Base-by-base conservation (phyloP, 2,329 filamentous ascomycete species). In the Zymoseptoria passerinii region DNA sequence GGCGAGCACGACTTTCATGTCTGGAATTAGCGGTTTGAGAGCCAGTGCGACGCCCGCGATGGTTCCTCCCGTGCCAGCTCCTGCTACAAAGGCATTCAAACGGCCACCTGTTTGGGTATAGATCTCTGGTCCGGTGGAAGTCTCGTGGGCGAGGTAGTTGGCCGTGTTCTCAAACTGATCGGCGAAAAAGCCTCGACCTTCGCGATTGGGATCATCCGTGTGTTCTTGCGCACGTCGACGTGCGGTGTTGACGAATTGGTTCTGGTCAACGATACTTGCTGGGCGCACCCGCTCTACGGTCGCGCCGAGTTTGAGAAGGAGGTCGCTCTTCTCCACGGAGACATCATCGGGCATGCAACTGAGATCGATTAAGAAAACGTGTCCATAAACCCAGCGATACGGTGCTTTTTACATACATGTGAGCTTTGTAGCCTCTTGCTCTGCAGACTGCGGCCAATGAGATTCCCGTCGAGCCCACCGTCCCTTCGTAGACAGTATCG, bases 401-500 rank as follows among this genome's bases (percentile, higher is more conserved):
- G 27, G 28, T 54, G 27, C 13, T 49, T 16, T 16, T 55, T 65
- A 70, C 78, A 65, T 75, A 84, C 81, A 99, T 97, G 74, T 97
- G 89, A 29, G 91, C 91, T 64, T 87, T 83, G 77, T 97, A 97
- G 35, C 94, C 94, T 73, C 86, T 83, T 20, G 94, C 92, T 66
- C 92, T 83, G 53, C 90, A 92, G 54, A 99, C 83, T 0, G 89
- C 89, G 2, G 94, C 94, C 8, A 99, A 81, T 16, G 92, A 96
- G 67, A 99, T 97, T 20, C 94, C 94, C 0, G 94, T 99, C 71
- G 90, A 95, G 60, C 94, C 94, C 16, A 96, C 92, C 1, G 94
- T 99, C 64, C 94, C 94, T 77, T 99, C 94, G 74, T 97, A 99
- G 68, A 99, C 91, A 50, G 89, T 95, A 73, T 99, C 94, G 61